These are phyloP conservation scores for Kockiozyma suomiensis DNA, from an alignment of 805 yeast species.

Conservation along the genomic window DNA sequence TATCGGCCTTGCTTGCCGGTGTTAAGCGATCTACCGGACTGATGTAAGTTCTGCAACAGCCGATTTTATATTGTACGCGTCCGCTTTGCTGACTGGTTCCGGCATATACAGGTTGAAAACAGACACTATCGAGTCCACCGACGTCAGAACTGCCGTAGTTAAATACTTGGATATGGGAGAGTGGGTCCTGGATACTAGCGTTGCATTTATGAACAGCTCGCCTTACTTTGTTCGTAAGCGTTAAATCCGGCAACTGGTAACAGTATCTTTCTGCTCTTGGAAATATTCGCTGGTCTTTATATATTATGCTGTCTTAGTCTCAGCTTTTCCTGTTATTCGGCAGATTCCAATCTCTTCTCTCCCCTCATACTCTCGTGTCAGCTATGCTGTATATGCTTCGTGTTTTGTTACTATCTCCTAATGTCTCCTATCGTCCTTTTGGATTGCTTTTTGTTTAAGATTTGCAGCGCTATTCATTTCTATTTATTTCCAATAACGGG, in stretches of 20 bases:
- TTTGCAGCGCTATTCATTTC: not conserved
- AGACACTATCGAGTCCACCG: conserved; percentile 52
- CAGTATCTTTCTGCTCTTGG: not conserved
- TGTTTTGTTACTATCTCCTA: not conserved
- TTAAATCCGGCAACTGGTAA: conserved; percentile 1
- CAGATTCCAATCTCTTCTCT: not conserved
- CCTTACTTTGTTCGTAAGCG: conserved; percentile 60
- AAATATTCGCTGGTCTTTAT: not conserved
- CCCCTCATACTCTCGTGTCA: not conserved
- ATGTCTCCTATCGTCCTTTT: not conserved
- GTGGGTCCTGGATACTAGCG: conserved; percentile 69
- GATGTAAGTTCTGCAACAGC: conserved; percentile 41
- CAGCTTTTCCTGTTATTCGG: too few relatives aligned
- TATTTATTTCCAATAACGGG: not conserved
- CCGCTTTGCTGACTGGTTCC: not conserved
- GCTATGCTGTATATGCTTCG: not conserved
- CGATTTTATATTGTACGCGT: not conserved
- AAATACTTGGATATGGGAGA: conserved; percentile 88
- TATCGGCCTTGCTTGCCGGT: conserved; percentile 84
- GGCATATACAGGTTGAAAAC: conserved; percentile 48
- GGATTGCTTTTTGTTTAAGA: not conserved
- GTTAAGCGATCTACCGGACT: conserved; percentile 81
- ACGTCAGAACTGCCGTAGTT: conserved; percentile 47
- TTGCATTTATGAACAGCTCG: conserved; percentile 70
- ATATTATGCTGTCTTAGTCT: too few relatives aligned